A percentile compares a stretch with the other conserved stretches of the same genome.
Conservation (phyloP, 306 rosid species). For the Adenanthera pavonina region DNA sequence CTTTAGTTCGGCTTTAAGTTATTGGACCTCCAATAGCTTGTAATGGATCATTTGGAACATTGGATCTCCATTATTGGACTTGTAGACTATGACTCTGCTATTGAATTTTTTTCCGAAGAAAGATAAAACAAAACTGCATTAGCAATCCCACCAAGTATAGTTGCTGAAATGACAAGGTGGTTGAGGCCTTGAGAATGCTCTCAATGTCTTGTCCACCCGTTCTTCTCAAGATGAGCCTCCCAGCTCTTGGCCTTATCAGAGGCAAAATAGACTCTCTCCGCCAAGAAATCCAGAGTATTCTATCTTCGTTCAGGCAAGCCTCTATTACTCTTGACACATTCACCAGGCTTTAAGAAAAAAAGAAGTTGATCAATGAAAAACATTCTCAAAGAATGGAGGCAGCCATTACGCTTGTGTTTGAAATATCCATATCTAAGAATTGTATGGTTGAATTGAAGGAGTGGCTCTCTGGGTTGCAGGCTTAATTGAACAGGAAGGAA, state of each 20-base stretch:
- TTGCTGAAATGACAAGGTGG: neutral
- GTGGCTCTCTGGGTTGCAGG: neutral
- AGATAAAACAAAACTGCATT: too few species aligned
- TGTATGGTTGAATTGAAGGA: neutral
- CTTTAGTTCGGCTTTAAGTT: too few species aligned
- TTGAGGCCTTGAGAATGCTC: neutral
- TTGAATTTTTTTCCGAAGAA: too few species aligned
- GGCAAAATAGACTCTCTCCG: neutral
- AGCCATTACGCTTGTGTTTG: neutral
- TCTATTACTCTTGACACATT: neutral
- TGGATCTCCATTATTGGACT: too few species aligned
- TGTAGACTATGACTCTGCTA: too few species aligned
- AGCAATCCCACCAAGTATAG: too few species aligned
- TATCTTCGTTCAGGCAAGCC: neutral
- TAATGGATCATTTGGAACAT: too few species aligned
- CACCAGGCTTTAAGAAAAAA: neutral
- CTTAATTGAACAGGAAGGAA: neutral
- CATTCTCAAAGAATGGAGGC: neutral
- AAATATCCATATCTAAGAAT: neutral
- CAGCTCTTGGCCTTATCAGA: neutral
- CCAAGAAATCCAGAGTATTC: neutral
- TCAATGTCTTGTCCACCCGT: neutral
- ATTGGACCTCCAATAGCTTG: too few species aligned
- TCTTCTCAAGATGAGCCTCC: neutral
- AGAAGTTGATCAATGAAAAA: neutral